Conservation (phyloP, 768 basidiomycete species). For the Scleroderma citrinum region DNA sequence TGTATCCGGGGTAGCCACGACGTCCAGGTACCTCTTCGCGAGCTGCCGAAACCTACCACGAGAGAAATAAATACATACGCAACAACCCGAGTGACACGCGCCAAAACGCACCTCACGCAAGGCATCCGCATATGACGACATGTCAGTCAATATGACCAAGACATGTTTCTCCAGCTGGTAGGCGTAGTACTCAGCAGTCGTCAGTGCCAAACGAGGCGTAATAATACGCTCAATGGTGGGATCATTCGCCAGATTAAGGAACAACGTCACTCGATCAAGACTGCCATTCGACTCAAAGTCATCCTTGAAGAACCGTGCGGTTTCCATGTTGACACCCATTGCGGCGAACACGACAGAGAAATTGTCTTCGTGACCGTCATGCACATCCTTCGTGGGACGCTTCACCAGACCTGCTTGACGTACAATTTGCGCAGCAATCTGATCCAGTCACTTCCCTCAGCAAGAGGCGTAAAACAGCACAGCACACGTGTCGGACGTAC, state of each 20-base stretch:
- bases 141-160: constrained; percentile 97
- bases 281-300: constrained; percentile 99
- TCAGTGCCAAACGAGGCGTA: constrained; percentile 94
- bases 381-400: constrained; percentile 93
- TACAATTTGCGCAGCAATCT: constrained; percentile 99
- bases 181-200: constrained; percentile 98
- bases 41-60: constrained; percentile 76
- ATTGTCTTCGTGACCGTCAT: constrained; percentile 99
- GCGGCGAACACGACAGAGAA: constrained; percentile 99
- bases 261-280: constrained; percentile 94
- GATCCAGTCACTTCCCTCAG: constrained; percentile 12
- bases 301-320: constrained; percentile 98
- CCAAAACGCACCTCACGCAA: constrained; percentile 71
- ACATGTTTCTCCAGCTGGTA: constrained; percentile 99
- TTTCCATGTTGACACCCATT: constrained; percentile 99
- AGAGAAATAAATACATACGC: not conserved
- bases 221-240: constrained; percentile 99
- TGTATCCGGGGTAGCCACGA: constrained; percentile 96
- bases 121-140: constrained; percentile 97
- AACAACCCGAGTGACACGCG: constrained; percentile 13
- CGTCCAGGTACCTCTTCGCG: constrained; percentile 99
- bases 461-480: constrained; percentile 15
- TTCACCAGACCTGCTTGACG: constrained; percentile 98
- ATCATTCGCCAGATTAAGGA: constrained; percentile 98
- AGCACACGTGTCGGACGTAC: constrained; percentile 35